A percentile compares a stretch with the other conserved stretches of the same genome.
phyloP scores from a whole-genome alignment of 768 basidiomycete species.

The Lactarius akahatsu region DNA sequence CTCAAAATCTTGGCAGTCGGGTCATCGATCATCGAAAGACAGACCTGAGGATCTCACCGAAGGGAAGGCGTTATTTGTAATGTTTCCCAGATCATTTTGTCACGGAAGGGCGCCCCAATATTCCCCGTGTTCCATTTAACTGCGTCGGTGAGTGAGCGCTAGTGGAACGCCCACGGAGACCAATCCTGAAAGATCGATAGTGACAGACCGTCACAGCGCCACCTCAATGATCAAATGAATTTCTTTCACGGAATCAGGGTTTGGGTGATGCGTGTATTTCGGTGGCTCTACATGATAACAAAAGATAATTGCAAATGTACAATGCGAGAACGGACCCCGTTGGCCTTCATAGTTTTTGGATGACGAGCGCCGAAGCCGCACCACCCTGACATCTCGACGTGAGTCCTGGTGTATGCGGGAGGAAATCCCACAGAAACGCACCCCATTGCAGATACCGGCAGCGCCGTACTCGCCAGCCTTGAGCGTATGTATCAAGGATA shows the following conservation, averaged over 20 bases:
- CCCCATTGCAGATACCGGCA: conserved; percentile 96
- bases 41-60: not conserved
- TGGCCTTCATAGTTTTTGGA: conserved; percentile 69
- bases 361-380: conserved; percentile 86
- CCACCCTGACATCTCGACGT: conserved; percentile 61
- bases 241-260: not conserved
- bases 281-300: conserved; percentile 19
- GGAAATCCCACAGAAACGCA: conserved; percentile 43
- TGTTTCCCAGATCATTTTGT: no score
- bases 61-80: not conserved
- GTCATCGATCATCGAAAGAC: not conserved
- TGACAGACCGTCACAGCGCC: not conserved
- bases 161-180: not conserved
- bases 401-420: conserved; percentile 12
- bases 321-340: not conserved
- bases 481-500: conserved; percentile 88
- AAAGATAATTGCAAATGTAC: conserved; percentile 10
- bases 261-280: not conserved
- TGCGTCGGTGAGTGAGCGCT: not conserved
- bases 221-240: not conserved
- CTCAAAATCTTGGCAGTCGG: not conserved
- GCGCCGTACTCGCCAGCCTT: conserved; percentile 92
- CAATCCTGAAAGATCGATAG: not conserved
- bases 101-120: not conserved
- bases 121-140: not conserved